Evolutionary conservation across 176 grass and related monocot genomes (phyloP), one percentile per base, ranked within the genome.

Genomic region (Carex pumila): DNA sequence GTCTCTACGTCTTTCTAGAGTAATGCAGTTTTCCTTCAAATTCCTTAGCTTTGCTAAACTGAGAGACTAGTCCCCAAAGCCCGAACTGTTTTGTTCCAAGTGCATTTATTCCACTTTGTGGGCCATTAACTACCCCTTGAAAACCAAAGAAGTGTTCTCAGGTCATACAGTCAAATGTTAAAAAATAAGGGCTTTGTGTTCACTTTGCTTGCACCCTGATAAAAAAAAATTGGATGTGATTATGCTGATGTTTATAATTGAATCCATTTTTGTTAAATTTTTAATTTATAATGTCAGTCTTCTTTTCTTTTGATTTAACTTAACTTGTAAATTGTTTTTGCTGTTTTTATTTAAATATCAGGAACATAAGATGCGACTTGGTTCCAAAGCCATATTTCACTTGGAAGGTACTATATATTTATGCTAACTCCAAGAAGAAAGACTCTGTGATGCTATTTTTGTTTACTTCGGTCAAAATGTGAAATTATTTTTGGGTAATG

Each of bases 341-440:
- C 65, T 80, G 32, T 65, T 34, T 61, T 61, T 73, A 25, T 74
- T 47, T 67, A 34, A 36, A 81, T 67, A 91, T 55, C 81, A 99
- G 96, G 93, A 99, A 71, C 96, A 99, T 89, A 95, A 95, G 87
- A 99, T 94, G 96, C 91, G 93, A 43, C 91, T 99, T 74, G 96
- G 91, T 30, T 90, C 90, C 19, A 99, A 99, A 80, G 79, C 93
- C 63, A 99, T 99, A 86, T 95, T 99, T 80, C 96, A 99, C 78
- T 85, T 95, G 75, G 96, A 99, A 95, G 96, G 93, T 95, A 90
- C 11, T 79, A 29, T 62, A 39, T 22, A 25, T 60, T 66, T 85
- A 64, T 54, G 50, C 49, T 14, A 55, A 32, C 22, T 53, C 45
- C 19, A 31, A 76, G 45, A 76, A 31, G 19, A 76, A 53, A 73